Percentiles rank a stretch among this genome's conserved stretches.
phyloP scores from a whole-genome alignment of 1,139 yeast species.

The Yamadazyma sp. region DNA sequence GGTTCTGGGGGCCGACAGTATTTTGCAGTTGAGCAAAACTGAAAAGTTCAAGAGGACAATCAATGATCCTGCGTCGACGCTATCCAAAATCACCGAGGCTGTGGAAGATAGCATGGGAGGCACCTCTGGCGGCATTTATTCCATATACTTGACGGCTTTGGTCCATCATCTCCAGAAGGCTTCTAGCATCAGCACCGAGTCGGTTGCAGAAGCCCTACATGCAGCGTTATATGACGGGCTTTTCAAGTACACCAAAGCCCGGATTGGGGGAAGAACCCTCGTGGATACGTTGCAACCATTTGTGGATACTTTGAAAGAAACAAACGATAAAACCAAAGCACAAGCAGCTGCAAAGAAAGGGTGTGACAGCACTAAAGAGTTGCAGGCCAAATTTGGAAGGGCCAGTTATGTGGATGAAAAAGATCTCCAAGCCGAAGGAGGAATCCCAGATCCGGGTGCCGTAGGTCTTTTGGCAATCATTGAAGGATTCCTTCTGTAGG shows the following conservation, averaged over 20 bases:
- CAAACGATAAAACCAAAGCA: slow-evolving; percentile 58
- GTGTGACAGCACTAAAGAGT: slow-evolving; percentile 68
- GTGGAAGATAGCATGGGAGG: slow-evolving; percentile 96
- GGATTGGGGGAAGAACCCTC: slow-evolving; percentile 87
- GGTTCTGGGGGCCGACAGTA: slow-evolving; percentile 76
- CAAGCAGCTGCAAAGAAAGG: slow-evolving; percentile 70
- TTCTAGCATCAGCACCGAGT: slow-evolving; percentile 30
- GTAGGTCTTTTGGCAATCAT: slow-evolving; percentile 70
- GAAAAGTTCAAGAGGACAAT: slow-evolving; percentile 30
- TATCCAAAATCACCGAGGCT: slow-evolving; percentile 59
- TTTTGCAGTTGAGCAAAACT: slow-evolving; percentile 51
- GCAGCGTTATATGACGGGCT: slow-evolving; percentile 42
- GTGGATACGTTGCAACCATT: slow-evolving; percentile 89
- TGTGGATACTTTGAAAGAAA: slow-evolving; percentile 55
- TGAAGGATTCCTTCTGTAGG: slow-evolving; percentile 45
- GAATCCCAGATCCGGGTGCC: slow-evolving; percentile 94
- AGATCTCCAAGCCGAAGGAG: slow-evolving; percentile 52
- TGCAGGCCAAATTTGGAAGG: slow-evolving; percentile 88
- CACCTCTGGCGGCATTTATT: slow-evolving; percentile 90
- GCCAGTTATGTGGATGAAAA: slow-evolving; percentile 82
- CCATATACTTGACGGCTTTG: slow-evolving; percentile 64
- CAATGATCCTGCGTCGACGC: slow-evolving; percentile 46
- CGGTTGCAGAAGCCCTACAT: slow-evolving; percentile 32
- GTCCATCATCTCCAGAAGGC: slow-evolving; percentile 36
- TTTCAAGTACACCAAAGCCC: slow-evolving; percentile 79